These are phyloP conservation scores for Solanum ossicruentum DNA, from an alignment of 257 asterid genomes.

Conservation along the genomic window DNA sequence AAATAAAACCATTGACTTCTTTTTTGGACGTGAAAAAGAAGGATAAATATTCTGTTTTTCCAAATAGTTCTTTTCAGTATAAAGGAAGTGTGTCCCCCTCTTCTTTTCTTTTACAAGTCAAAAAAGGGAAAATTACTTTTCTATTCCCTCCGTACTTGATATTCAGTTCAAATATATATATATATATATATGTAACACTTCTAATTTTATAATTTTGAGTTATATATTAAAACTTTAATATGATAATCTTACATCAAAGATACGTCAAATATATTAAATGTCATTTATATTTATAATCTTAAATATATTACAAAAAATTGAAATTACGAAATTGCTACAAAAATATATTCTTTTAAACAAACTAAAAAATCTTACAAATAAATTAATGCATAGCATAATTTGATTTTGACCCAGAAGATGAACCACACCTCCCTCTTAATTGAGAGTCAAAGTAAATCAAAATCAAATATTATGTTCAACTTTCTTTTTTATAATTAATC, in stretches of 20 bases:
- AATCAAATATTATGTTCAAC: background rate
- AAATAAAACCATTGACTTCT: background rate
- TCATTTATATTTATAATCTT: background rate
- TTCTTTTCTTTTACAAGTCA: background rate
- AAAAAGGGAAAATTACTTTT: background rate
- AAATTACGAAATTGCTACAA: no score
- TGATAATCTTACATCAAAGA: rapidly evolving
- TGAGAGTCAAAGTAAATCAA: background rate
- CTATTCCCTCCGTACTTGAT: no score
- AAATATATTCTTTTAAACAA: no score
- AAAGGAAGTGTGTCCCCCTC: background rate
- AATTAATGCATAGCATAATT: no score
- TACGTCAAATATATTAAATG: background rate
- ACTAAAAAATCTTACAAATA: no score
- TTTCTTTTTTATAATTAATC: background rate
- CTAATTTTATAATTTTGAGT: no score
- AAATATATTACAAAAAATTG: no score
- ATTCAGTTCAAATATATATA: no score
- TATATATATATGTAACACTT: no score
- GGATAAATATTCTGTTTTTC: background rate
- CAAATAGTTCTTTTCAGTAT: background rate
- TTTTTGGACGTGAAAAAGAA: background rate
- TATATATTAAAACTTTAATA: no score
- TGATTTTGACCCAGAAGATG: background rate
- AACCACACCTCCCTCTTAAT: no score